Conservation (phyloP, 208 protist species). For the Crithidia expoeki region DNA sequence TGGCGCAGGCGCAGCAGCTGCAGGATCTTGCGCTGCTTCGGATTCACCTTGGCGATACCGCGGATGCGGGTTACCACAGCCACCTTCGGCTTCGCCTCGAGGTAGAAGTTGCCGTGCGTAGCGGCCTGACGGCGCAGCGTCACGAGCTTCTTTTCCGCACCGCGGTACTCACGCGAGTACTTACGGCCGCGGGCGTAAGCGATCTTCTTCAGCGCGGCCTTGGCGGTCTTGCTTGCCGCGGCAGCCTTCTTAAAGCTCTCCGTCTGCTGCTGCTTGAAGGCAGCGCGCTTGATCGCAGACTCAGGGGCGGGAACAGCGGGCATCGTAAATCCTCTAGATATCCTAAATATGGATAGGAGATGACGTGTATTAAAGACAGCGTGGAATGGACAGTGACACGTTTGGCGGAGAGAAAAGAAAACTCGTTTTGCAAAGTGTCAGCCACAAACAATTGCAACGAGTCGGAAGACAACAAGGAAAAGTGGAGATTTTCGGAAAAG, state of each 20-base stretch:
- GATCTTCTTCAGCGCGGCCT: slow-evolving; percentile 72
- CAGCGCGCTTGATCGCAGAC: slow-evolving; percentile 90
- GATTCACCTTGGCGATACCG: slow-evolving; percentile 98
- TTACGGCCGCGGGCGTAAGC: slow-evolving; percentile 76
- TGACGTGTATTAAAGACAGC: too few relatives aligned
- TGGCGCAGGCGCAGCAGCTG: slow-evolving; percentile 98
- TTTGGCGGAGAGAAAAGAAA: too few relatives aligned
- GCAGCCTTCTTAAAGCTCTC: slow-evolving; percentile 90
- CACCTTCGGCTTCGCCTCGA: slow-evolving; percentile 98
- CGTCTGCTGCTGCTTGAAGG: slow-evolving; percentile 91
- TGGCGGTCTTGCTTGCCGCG: slow-evolving; percentile 69
- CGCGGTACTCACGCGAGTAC: slow-evolving; percentile 97
- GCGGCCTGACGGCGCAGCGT: slow-evolving; percentile 90
- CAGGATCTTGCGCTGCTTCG: slow-evolving; percentile 99
- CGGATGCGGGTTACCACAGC: slow-evolving; percentile 99
- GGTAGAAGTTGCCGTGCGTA: slow-evolving; percentile 96
- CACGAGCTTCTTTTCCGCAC: slow-evolving; percentile 88
- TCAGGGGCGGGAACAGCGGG: slow-evolving; percentile 85
- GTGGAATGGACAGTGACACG: too few relatives aligned
- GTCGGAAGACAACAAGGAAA: too few relatives aligned
- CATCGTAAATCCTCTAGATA: too few relatives aligned
- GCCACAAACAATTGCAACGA: too few relatives aligned
- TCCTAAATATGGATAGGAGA: too few relatives aligned
- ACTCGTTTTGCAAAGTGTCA: too few relatives aligned
- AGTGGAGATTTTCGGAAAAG: too few relatives aligned